These are phyloP conservation scores for Neurospora sp. DNA, from an alignment of 2,329 filamentous ascomycete genomes.

Conservation along the genomic window DNA sequence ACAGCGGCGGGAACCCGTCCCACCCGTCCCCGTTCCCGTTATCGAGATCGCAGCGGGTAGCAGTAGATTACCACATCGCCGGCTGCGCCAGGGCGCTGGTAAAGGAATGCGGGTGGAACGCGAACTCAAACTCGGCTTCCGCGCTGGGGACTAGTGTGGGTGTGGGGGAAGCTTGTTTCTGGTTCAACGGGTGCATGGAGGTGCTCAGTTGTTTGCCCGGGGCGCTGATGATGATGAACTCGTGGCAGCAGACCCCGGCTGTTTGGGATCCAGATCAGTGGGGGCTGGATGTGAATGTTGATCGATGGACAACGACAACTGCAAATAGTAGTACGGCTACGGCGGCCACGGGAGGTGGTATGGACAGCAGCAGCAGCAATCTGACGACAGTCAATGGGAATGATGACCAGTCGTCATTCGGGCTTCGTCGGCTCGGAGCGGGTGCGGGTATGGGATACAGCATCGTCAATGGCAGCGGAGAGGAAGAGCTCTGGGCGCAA, in stretches of 20 bases:
- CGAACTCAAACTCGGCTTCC: slow-evolving; percentile 38
- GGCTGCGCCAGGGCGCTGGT: slow-evolving; percentile 70
- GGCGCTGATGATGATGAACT: not conserved
- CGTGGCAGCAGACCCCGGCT: not conserved
- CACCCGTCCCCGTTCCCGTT: not conserved
- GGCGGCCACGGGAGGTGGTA: not conserved
- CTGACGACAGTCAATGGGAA: not conserved
- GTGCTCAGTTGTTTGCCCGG: slow-evolving; percentile 64
- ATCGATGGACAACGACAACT: slow-evolving; percentile 8
- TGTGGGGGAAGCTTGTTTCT: slow-evolving; percentile 82
- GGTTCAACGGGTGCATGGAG: slow-evolving; percentile 87
- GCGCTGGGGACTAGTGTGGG: slow-evolving; percentile 30
- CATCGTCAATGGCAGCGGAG: slow-evolving; percentile 31
- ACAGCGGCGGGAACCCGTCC: not conserved
- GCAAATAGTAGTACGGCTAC: not conserved
- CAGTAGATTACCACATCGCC: slow-evolving; percentile 75
- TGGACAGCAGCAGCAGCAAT: not conserved
- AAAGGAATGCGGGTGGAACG: slow-evolving; percentile 84
- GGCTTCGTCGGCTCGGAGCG: slow-evolving; percentile 28
- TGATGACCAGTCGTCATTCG: slow-evolving; percentile 3
- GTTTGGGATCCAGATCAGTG: slow-evolving; percentile 87
- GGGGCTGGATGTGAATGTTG: slow-evolving; percentile 72
- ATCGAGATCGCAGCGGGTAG: slow-evolving; percentile 40
- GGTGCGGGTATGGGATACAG: not conserved
- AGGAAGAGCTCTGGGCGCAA: slow-evolving; percentile 80